Evolutionary conservation across 306 rosid genomes (phyloP), one percentile per base, ranked within the genome.

Genomic region (Sophora flavescens): DNA sequence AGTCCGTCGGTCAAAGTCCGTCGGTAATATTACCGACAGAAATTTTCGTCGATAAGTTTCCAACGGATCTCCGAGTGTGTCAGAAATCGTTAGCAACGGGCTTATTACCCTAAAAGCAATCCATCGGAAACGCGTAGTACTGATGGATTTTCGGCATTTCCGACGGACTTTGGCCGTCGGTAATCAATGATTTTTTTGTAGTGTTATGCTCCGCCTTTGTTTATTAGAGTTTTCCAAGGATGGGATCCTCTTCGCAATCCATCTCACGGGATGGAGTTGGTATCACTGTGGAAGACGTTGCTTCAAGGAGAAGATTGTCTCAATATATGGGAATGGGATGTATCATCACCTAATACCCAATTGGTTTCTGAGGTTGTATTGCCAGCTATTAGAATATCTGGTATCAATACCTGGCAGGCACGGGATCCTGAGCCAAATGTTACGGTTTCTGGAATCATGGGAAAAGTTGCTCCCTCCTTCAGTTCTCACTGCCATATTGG

Each of bases 341-440:
- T 81, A 16, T 69, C 81, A 36, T 83, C 91, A 7, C 92, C 91
- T 48, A 92, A 89, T 80, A 70, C 96, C 12, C 97, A 88, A 61
- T 80, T 95, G 86, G 84, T 89, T 78, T 90, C 90, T 7, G 98
- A 92, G 84, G 96, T 95, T 68, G 92, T 95, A 51, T 88, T 92
- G 57, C 97, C 97, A 14, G 98, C 97, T 22, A 89, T 92, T 33
- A 89, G 96, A 83, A 91, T 91, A 73, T 86, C 93, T 78, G 98
- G 92, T 36, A 66, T 91, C 41, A 92, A 95, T 84, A 88, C 96
- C 26, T 91, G 99, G 99, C 93, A 88, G 76, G 89, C 99, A 4
- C 86, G 95, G 73, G 97, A 92, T 84, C 98, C 98, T 28, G 98
- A 95, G 66, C 97, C 97, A 6, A n/a, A 92, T 95, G 98, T 87